A percentile compares a stretch with the other conserved stretches of the same genome.
Conservation (phyloP, 1,139 yeast species). For the Torulaspora pretoriensis region DNA sequence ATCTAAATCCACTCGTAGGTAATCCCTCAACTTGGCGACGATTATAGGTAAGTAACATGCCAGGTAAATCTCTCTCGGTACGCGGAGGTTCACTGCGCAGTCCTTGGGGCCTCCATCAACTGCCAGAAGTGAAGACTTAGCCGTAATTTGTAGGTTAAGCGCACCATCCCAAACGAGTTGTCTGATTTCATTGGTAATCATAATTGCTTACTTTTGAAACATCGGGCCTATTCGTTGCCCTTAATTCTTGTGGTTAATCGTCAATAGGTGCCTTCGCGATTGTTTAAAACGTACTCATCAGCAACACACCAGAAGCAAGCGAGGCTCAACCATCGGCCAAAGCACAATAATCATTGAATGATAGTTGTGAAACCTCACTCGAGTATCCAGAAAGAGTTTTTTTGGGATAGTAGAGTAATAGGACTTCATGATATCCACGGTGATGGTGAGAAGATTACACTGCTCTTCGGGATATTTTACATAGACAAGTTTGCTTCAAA, state of each 20-base stretch:
- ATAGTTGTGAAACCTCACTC: slow-evolving; percentile 9
- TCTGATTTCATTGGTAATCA: slow-evolving; percentile 36
- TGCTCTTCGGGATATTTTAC: slow-evolving; percentile 31
- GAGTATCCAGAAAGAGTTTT: slow-evolving; percentile 14
- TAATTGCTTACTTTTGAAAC: not conserved
- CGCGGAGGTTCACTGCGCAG: slow-evolving; percentile 18
- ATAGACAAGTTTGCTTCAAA: slow-evolving; percentile 24
- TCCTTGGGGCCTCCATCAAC: slow-evolving; percentile 11
- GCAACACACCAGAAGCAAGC: not conserved
- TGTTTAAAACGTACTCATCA: not conserved
- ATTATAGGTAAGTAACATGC: slow-evolving; percentile 47
- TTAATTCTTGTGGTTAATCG: not conserved
- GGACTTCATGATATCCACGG: slow-evolving; percentile 21
- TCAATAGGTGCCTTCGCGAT: not conserved
- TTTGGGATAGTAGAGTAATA: slow-evolving; percentile 29
- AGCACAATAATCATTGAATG: slow-evolving; percentile 2
- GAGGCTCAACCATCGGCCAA: not conserved
- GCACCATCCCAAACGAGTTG: slow-evolving; percentile 53
- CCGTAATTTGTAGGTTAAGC: slow-evolving; percentile 41
- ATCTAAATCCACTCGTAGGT: slow-evolving; percentile 36
- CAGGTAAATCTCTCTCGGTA: slow-evolving; percentile 53
- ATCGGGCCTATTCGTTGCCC: not conserved
- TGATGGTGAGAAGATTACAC: slow-evolving; percentile 21
- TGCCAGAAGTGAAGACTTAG: slow-evolving; percentile 23
- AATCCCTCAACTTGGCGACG: slow-evolving; percentile 43